A percentile compares a stretch with the other conserved stretches of the same genome.
Evolutionary conservation across 129 eudicot species (phyloP).

Genomic region (Rutidosis leptorrhynchoides): DNA sequence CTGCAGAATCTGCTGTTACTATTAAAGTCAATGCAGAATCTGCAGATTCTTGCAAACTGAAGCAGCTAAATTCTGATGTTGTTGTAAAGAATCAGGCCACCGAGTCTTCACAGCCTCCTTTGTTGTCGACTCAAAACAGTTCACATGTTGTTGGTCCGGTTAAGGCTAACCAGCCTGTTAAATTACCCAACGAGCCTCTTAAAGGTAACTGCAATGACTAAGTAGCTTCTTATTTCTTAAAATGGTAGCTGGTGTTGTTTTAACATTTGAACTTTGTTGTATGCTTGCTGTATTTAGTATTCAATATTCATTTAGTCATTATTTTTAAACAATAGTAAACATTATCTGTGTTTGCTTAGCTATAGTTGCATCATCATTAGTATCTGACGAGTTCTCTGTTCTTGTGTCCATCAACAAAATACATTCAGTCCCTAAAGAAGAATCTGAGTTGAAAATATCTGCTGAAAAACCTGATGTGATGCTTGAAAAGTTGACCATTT

Average conservation of each 20-base stretch:
- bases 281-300: neutral
- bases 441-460: constrained; percentile 34
- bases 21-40: constrained; percentile 23
- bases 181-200: constrained; percentile 18
- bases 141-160: constrained; percentile 15
- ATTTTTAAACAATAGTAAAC: too few species aligned
- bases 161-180: constrained; percentile 24
- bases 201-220: constrained; percentile 36
- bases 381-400: constrained; percentile 7
- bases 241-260: neutral
- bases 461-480: constrained; percentile 39
- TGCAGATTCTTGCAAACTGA: constrained; percentile 10
- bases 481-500: constrained; percentile 40
- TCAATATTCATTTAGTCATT: neutral
- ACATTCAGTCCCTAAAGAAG: constrained; percentile 23
- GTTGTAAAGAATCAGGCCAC: constrained; percentile 23
- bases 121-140: constrained; percentile 19
- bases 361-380: neutral
- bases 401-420: constrained; percentile 8
- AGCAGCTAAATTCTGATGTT: constrained; percentile 11
- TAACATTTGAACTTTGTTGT: neutral
- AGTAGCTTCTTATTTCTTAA: neutral
- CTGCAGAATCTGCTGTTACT: constrained; percentile 27
- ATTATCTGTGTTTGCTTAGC: neutral
- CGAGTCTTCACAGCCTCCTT: constrained; percentile 25